A percentile compares a stretch with the other conserved stretches of the same genome.
These are phyloP conservation scores for Stachybotrys chartarum DNA, from an alignment of 2,329 filamentous ascomycete species.

Conservation along the genomic window DNA sequence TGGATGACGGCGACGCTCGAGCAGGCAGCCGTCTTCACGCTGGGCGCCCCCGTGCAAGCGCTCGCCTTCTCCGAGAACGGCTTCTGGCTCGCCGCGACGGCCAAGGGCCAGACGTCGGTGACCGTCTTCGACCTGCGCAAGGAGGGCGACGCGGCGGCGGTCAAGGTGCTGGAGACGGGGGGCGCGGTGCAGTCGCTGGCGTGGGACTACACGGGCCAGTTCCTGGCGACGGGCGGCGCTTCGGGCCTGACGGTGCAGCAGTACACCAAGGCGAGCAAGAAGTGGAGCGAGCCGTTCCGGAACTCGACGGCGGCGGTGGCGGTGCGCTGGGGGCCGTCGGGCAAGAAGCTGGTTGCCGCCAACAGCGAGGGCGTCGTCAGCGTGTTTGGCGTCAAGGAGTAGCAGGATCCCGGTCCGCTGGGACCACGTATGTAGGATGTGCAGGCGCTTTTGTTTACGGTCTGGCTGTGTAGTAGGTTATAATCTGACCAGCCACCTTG, in stretches of 20 bases:
- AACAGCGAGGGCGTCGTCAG: slow-evolving; percentile 70
- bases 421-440: not conserved
- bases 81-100: slow-evolving; percentile 84
- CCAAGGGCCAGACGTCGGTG: slow-evolving; percentile 69
- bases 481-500: too few species aligned
- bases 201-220: slow-evolving; percentile 97
- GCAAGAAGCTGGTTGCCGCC: slow-evolving; percentile 66
- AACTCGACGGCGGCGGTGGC: slow-evolving; percentile 67
- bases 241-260: slow-evolving; percentile 82
- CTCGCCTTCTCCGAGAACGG: slow-evolving; percentile 93
- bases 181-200: slow-evolving; percentile 66
- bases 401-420: not conserved
- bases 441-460: not conserved
- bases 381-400: slow-evolving; percentile 51
- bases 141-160: slow-evolving; percentile 71
- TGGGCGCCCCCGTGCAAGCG: slow-evolving; percentile 63
- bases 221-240: slow-evolving; percentile 73
- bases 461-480: not conserved
- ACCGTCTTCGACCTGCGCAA: slow-evolving; percentile 91
- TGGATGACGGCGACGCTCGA: slow-evolving; percentile 79
- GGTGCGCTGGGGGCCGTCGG: slow-evolving; percentile 70
- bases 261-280: slow-evolving; percentile 79
- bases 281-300: slow-evolving; percentile 80
- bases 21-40: slow-evolving; percentile 65
- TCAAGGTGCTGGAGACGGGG: slow-evolving; percentile 82